phyloP scores from a whole-genome alignment of 2,329 filamentous ascomycete genomes.

The Phaeosphaeria sp. region DNA sequence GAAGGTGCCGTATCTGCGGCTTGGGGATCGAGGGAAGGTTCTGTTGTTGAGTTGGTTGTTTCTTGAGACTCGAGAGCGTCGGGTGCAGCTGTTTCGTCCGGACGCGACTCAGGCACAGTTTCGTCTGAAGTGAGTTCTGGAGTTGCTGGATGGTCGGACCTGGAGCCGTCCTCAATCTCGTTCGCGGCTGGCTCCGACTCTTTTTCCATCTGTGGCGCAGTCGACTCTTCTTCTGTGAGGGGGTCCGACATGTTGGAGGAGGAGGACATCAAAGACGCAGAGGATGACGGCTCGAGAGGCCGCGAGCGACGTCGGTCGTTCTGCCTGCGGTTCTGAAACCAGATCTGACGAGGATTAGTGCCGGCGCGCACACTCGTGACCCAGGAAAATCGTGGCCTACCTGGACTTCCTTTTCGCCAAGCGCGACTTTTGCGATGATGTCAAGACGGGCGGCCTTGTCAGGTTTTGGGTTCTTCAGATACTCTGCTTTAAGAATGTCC shows the following conservation, averaged over 20 bases:
- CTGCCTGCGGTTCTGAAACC: slow-evolving; percentile 86
- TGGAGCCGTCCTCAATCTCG: slow-evolving; percentile 22
- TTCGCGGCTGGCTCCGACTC: slow-evolving; percentile 24
- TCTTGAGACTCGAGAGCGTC: slow-evolving; percentile 23
- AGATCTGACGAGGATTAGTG: slow-evolving; percentile 70
- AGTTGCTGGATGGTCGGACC: slow-evolving; percentile 27
- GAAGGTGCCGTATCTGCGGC: slow-evolving; percentile 31
- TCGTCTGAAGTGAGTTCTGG: slow-evolving; percentile 30
- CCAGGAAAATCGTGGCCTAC: slow-evolving; percentile 60
- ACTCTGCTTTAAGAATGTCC: slow-evolving; percentile 84
- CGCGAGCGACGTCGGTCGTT: slow-evolving; percentile 90
- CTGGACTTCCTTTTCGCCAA: slow-evolving; percentile 97
- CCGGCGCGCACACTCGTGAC: slow-evolving; percentile 36
- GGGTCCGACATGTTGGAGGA: slow-evolving; percentile 47
- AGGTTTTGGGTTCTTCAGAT: slow-evolving; percentile 84
- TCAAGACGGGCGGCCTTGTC: slow-evolving; percentile 86
- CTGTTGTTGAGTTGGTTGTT: slow-evolving; percentile 22
- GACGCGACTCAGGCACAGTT: slow-evolving; percentile 18
- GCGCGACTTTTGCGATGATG: slow-evolving; percentile 82
- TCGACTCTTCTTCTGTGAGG: slow-evolving; percentile 37
- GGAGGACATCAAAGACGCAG: slow-evolving; percentile 43
- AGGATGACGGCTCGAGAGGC: slow-evolving; percentile 62
- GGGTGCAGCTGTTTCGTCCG: slow-evolving; percentile 13
- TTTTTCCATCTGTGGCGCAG: slow-evolving; percentile 28
- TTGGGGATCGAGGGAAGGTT: slow-evolving; percentile 32